Evolutionary conservation across 2,329 filamentous ascomycete genomes (phyloP).

Genomic region (Aspergillus quadrilineatus): DNA sequence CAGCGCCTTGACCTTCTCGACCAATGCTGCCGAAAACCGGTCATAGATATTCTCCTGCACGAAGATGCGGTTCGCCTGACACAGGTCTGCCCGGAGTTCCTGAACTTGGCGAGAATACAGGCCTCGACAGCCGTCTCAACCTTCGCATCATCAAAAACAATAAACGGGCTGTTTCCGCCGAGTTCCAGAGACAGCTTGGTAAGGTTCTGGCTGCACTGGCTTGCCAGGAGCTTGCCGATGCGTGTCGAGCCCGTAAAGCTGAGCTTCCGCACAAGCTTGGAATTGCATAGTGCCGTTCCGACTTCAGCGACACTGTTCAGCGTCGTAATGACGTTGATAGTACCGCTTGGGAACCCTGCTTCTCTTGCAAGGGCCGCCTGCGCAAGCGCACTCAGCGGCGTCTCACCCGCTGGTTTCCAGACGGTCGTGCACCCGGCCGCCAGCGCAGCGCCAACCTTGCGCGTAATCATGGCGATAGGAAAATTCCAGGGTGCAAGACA

Average conservation of each 20-base stretch:
- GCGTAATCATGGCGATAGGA: constrained; percentile 67
- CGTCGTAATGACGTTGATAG: constrained; percentile 23
- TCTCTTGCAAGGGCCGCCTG: constrained; percentile 26
- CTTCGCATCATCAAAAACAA: constrained; percentile 61
- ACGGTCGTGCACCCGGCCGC: constrained; percentile 41
- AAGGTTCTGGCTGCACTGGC: constrained; percentile 47
- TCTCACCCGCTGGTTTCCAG: constrained; percentile 36
- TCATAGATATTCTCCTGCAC: constrained; percentile 14
- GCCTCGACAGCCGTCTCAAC: constrained; percentile 41
- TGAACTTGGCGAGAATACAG: constrained; percentile 10
- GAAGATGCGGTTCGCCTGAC: constrained; percentile 16
- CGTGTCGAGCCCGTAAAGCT: constrained; percentile 16
- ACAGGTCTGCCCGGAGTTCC: constrained; percentile 16
- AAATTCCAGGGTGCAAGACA: constrained; percentile 92
- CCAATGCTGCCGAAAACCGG: constrained; percentile 1
- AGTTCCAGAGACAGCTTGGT: constrained; percentile 63
- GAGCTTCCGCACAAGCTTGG: constrained; percentile 9
- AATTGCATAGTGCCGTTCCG: constrained; percentile 8
- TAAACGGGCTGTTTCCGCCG: constrained; percentile 61
- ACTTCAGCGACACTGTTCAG: constrained; percentile 7
- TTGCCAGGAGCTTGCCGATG: constrained; percentile 11
- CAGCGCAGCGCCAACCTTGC: constrained; percentile 36
- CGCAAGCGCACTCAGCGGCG: constrained; percentile 33
- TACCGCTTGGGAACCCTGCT: constrained; percentile 34
- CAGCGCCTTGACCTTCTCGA: constrained; percentile 1